Base-by-base conservation (phyloP, 2,329 filamentous ascomycete species). In the Microthyrium microscopicum region DNA sequence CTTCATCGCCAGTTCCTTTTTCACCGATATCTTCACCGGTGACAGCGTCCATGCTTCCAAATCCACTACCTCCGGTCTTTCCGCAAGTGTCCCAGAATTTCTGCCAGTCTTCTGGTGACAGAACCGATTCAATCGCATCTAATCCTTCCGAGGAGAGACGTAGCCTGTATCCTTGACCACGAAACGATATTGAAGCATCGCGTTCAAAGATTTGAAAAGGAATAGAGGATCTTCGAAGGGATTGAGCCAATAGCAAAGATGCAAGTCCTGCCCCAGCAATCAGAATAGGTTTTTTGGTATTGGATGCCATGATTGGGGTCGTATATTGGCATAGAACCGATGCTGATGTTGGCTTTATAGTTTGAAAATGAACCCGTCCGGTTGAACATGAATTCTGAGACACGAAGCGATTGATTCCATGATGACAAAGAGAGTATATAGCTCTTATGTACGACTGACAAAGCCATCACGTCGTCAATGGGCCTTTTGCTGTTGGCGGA, bases 151-250 rank as follows among this genome's bases (percentile, higher is more conserved):
- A 33, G 0, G 68, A 73, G 3, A 76, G 57, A 9, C 71, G 65
- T 5, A 75, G 54, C 2, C 71, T 54, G 49, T 77, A 76, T 0
- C 72, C 72, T 45, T 77, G 72, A 0, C 64, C 69, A 28, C 72
- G 70, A 42, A 70, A 72, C 1, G 57, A 46, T n/a, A 62, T 49
- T 3, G 53, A 58, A n/a, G 51, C 49, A 40, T 66, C 62, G 12
- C 59, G 53, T 43, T 60, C 56, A 40, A 52, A 60, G 19, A 60
- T 42, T 5, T 44, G 37, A 42, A 57, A 59, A 3, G 56, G 55
- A 16, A 59, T 58, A 1, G 39, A 41, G 20, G 45, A 44, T 3
- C 47, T 44, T 9, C 41, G 46, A 12, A 60, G 48, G 5, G 50
- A 49, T 34, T 53, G 54, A 4, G 47, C 56, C 4, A 60, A 47